Evolutionary conservation across 1,284 basidiomycete genomes (phyloP).

Genomic region (Cutaneotrichosporon sp.): DNA sequence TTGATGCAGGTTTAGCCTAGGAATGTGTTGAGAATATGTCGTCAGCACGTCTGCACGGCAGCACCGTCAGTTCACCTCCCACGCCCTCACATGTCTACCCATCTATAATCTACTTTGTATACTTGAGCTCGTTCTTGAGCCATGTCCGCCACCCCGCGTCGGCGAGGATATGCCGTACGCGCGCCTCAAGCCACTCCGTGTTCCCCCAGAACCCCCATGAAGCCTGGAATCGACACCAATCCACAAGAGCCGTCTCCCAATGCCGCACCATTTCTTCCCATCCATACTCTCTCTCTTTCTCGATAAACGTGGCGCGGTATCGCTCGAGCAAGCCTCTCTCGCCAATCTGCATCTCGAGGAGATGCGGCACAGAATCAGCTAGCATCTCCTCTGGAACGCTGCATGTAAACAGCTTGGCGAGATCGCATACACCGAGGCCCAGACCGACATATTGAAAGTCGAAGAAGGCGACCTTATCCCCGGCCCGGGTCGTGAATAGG

Average conservation of each 20-base stretch:
- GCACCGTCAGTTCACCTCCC: no score
- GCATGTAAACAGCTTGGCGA: conserved; percentile 29
- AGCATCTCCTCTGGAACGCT: conserved; percentile 19
- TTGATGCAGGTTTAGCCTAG: neutral
- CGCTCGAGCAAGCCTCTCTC: conserved; percentile 15
- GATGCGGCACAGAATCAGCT: neutral
- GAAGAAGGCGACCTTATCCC: conserved; percentile 19
- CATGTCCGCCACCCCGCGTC: conserved; percentile 20
- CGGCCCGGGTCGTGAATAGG: conserved; percentile 15
- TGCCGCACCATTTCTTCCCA: conserved; percentile 22
- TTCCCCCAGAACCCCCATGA: conserved; percentile 28
- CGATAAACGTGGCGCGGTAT: conserved; percentile 14
- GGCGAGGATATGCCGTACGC: conserved; percentile 18
- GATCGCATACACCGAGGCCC: conserved; percentile 26
- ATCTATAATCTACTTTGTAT: conserved; percentile 6
- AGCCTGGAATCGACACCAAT: conserved; percentile 30
- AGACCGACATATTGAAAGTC: conserved; percentile 28
- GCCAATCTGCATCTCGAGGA: conserved; percentile 13
- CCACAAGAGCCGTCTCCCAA: conserved; percentile 29
- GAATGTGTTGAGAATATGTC: no score
- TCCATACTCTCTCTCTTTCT: conserved; percentile 9
- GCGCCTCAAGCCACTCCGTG: conserved; percentile 22
- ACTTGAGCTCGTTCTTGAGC: conserved; percentile 1
- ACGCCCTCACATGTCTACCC: no score
- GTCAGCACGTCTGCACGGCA: no score